Conservation (phyloP, 2,329 filamentous ascomycete genomes). For the Orbilia quercus region DNA sequence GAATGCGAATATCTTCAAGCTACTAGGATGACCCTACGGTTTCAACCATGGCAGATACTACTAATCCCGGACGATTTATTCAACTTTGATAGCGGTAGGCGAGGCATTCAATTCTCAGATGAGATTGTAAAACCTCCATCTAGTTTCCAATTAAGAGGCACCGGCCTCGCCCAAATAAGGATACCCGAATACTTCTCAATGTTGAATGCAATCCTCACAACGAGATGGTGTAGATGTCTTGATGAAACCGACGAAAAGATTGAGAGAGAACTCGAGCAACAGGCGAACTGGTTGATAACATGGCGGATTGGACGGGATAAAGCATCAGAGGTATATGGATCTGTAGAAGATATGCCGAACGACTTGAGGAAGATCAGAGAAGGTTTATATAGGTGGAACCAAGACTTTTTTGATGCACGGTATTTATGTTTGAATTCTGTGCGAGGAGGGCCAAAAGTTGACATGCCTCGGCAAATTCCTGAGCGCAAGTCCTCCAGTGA, state of each 20-base stretch:
- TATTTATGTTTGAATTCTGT: conserved; percentile 1
- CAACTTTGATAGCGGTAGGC: conserved; percentile 1
- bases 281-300: conserved; percentile 26
- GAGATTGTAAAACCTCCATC: conserved; percentile 16
- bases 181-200: conserved; percentile 27
- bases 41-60: conserved; percentile 47
- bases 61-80: conserved; percentile 39
- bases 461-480: too few relatives aligned
- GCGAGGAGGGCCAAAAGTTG: neutral
- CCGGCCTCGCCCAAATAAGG: neutral
- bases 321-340: conserved; percentile 7
- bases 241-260: neutral
- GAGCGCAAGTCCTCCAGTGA: too few relatives aligned
- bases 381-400: conserved; percentile 12
- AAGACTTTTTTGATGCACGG: conserved; percentile 17
- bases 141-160: conserved; percentile 1
- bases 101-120: neutral
- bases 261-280: conserved; percentile 13
- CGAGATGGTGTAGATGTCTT: conserved; percentile 3
- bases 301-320: conserved; percentile 26
- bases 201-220: conserved; percentile 36
- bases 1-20: conserved; percentile 34
- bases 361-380: conserved; percentile 27
- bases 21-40: conserved; percentile 3
- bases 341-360: conserved; percentile 2